Evolutionary conservation across 345 rosid species (phyloP).

Genomic region (Reutealis trisperma): DNA sequence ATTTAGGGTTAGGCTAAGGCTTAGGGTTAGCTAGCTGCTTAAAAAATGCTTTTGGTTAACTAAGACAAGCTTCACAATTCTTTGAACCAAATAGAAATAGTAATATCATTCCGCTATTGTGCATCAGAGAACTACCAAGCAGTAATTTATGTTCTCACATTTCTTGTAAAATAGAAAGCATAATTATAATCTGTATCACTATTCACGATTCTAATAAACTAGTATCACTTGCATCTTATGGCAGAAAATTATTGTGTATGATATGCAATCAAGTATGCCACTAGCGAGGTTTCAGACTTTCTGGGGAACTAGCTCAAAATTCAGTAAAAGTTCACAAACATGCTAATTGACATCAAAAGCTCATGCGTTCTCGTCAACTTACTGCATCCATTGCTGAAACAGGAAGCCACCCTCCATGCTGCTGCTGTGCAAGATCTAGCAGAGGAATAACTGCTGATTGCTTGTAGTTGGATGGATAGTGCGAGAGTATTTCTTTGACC

Average conservation of each 20-base stretch:
- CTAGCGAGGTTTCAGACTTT: neutral
- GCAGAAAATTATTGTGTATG: neutral
- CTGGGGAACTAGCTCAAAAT: neutral
- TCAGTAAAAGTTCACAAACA: neutral
- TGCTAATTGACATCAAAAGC: neutral
- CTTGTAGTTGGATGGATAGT: conserved; percentile 97
- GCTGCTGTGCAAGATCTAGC: conserved; percentile 99
- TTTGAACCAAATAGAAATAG: too few relatives aligned
- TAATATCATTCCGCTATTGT: too few relatives aligned
- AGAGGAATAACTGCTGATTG: conserved; percentile 97
- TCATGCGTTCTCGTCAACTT: conserved; percentile 21
- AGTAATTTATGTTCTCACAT: too few relatives aligned
- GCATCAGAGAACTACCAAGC: too few relatives aligned
- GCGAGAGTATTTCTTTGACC: conserved; percentile 92
- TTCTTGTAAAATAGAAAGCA: too few relatives aligned
- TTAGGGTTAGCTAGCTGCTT: too few relatives aligned
- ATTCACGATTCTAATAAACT: neutral
- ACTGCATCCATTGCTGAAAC: conserved; percentile 99
- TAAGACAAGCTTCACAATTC: too few relatives aligned
- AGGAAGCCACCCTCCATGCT: conserved; percentile 99
- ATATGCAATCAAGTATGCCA: neutral
- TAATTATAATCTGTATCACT: too few relatives aligned
- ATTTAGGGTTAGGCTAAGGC: too few relatives aligned
- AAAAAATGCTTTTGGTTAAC: too few relatives aligned
- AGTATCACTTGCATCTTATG: neutral